These are phyloP conservation scores for Colletotrichum horii DNA, from an alignment of 2,329 filamentous ascomycete species.

Conservation along the genomic window DNA sequence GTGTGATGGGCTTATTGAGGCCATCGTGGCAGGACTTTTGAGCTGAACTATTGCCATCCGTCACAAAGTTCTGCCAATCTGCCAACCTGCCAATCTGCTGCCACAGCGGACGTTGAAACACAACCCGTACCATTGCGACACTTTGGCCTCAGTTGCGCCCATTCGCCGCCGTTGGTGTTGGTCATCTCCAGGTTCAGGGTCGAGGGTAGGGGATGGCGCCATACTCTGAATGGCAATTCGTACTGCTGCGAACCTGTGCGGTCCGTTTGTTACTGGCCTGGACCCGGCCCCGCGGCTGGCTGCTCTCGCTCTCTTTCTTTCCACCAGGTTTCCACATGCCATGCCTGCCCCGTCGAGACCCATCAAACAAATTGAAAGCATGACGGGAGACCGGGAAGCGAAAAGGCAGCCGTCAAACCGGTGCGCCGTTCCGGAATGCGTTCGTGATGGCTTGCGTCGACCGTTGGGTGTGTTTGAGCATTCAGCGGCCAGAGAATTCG, in stretches of 20 bases:
- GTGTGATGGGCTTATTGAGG: background rate
- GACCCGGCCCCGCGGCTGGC: background rate
- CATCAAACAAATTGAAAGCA: background rate
- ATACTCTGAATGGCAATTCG: background rate
- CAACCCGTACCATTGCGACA: background rate
- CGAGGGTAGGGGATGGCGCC: background rate
- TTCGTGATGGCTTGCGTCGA: constrained; percentile 6
- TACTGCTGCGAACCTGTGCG: background rate
- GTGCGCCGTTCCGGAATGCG: background rate
- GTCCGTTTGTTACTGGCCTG: background rate
- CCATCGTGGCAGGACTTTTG: background rate
- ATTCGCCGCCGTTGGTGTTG: background rate
- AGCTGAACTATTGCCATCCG: background rate
- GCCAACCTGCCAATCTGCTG: background rate
- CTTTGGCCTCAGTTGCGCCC: background rate
- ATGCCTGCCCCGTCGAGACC: background rate
- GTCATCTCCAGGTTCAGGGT: background rate
- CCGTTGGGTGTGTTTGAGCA: background rate
- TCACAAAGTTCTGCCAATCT: background rate
- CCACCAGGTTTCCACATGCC: background rate
- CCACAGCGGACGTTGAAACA: constrained; percentile 3
- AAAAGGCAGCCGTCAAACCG: constrained; percentile 13
- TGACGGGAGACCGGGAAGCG: background rate
- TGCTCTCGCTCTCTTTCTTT: background rate
- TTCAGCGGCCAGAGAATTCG: constrained; percentile 9